Evolutionary conservation across 805 yeast genomes (phyloP), one percentile per base, ranked within the genome.

Genomic region (Wickerhamiella slavikovae): DNA sequence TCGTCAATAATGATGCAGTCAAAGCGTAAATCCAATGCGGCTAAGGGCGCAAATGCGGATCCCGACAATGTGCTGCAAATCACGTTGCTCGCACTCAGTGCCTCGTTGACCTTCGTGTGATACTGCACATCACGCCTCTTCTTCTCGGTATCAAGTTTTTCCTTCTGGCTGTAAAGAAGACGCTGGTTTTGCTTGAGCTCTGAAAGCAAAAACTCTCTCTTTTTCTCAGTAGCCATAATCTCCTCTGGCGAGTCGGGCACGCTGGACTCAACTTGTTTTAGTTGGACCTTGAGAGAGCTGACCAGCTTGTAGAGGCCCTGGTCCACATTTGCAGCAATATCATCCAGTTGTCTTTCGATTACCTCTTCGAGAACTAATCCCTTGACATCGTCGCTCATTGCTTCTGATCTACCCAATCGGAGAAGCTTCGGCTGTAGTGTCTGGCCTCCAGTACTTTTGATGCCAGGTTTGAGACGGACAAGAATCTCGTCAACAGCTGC

Each of bases 401-500:
- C 91, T 43, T 89, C 98, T 11, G 85, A 63, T 29, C 93, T 58
- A 24, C 99, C 98, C 22, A 89, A 54, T 42, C 99, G 67, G 9
- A 89, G 91, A 8, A 89, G 62, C 16, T 60, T 62, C 0, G 93
- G 92, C 1, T 49, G 48, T 36, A 68, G 64, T 1, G 44, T 6
- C 36, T 21, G 54, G 48, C 14, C 71, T 54, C 38, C 65, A 60
- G 17, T 28, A 22, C 14, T 42, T 29, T 51, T 50, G 2, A 83
- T 70, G 4, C 94, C 95, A 13, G 57, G 59, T 39, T 73, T 70
- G 35, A 89, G 55, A 47, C 99, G 72, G 13, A 82, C 43, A 10
- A 82, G 89, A 36, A 89, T 59, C 47, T 91, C 98, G 53, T 89
- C 99, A 3, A 89, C 94, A 10, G 99, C 99, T 1, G 99, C 99